A percentile compares a stretch with the other conserved stretches of the same genome.
Conservation (phyloP, 192 early-diverging fungal species). For the Podila epicladia region DNA sequence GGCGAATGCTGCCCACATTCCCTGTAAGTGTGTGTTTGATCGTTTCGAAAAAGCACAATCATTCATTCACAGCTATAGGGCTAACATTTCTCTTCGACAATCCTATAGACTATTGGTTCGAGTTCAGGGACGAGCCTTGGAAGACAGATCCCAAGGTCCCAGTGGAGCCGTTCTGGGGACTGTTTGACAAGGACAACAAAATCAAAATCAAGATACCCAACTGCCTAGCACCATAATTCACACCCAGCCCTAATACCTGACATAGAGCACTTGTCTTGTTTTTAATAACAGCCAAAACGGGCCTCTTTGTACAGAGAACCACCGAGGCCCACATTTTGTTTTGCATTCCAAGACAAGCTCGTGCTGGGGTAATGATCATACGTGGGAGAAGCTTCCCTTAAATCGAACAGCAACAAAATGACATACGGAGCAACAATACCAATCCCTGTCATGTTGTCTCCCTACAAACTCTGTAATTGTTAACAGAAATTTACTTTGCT, state of each 20-base stretch:
- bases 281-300: no score
- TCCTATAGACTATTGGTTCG: constrained; percentile 50
- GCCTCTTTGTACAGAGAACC: no score
- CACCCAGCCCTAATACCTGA: not conserved
- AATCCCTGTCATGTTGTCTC: no score
- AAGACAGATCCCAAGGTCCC: constrained; percentile 35
- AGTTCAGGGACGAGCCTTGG: constrained; percentile 57
- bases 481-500: no score
- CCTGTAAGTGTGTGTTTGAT: constrained; percentile 21
- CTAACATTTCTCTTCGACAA: not conserved
- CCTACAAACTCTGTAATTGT: no score
- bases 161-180: constrained; percentile 50
- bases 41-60: not conserved
- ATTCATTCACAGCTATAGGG: not conserved
- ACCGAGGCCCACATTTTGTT: no score
- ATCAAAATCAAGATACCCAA: constrained; percentile 52
- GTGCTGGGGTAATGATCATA: not conserved
- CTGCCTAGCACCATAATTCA: constrained; percentile 24
- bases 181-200: constrained; percentile 40
- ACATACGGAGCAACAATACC: no score
- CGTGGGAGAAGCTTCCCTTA: not conserved
- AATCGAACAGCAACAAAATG: no score
- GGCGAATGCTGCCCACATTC: constrained; percentile 31
- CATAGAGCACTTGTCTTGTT: no score
- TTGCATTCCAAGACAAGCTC: not conserved